Evolutionary conservation across 768 basidiomycete species (phyloP).

Genomic region (Austroboletus festivus): DNA sequence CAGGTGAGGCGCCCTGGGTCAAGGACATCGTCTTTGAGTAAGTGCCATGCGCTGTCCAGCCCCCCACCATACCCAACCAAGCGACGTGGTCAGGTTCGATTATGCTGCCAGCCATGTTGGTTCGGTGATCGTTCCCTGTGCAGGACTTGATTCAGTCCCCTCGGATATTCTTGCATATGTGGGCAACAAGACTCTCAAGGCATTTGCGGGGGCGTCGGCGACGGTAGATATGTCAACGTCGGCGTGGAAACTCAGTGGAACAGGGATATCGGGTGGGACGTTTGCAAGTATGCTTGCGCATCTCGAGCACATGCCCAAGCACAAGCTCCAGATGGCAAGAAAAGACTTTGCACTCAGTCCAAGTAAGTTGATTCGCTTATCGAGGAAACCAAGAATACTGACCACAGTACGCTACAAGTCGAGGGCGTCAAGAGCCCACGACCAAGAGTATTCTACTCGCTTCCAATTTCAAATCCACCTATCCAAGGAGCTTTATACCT

Average conservation of each 20-base stretch:
- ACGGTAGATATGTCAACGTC: constrained; percentile 56
- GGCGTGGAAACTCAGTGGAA: constrained; percentile 37
- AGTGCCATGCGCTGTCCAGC: constrained; percentile 24
- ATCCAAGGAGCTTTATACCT: constrained; percentile 41
- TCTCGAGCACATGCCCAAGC: constrained; percentile 32
- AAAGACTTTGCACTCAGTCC: constrained; percentile 44
- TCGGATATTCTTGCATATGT: constrained; percentile 69
- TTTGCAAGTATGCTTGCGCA: constrained; percentile 33
- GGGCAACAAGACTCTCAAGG: constrained; percentile 66
- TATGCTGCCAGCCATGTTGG: constrained; percentile 65
- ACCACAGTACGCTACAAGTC: constrained; percentile 23
- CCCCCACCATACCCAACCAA: constrained; percentile 1
- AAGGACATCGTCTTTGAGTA: constrained; percentile 57
- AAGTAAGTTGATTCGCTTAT: constrained; percentile 27
- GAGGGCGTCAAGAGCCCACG: constrained; percentile 28
- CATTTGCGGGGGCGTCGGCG: constrained; percentile 33
- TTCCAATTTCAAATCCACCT: constrained; percentile 31
- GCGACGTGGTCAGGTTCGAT: constrained; percentile 52
- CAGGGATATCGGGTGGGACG: constrained; percentile 37
- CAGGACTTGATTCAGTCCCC: constrained; percentile 76
- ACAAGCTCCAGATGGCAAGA: constrained; percentile 28
- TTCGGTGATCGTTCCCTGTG: constrained; percentile 75
- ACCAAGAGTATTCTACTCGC: constrained; percentile 34
- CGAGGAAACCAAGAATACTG: background rate
- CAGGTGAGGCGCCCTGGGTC: constrained; percentile 71